Evolutionary conservation across 176 grass and related monocot species (phyloP).

Genomic region (Ensete glaucum): DNA sequence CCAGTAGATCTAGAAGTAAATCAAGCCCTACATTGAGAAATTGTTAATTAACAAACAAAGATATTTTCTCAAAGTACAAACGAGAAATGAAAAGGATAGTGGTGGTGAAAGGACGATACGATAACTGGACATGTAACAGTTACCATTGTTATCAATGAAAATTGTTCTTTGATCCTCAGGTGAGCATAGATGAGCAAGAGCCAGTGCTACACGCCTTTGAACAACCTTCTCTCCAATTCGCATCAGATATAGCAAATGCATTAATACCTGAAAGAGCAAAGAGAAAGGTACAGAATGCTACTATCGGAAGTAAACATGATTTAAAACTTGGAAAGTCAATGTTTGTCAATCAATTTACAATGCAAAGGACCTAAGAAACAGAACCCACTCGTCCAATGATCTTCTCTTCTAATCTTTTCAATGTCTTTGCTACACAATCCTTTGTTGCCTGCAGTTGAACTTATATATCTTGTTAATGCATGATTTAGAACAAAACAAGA

Average conservation of each 20-base stretch:
- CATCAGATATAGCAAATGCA: slow-evolving; percentile 94
- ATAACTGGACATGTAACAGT: slow-evolving; percentile 13
- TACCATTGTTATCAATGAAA: slow-evolving; percentile 97
- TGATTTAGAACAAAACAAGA: not conserved
- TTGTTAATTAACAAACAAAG: not conserved
- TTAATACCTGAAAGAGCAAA: slow-evolving; percentile 55
- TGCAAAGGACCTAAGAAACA: slow-evolving; percentile 23
- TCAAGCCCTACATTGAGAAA: slow-evolving; percentile 55
- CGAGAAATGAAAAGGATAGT: too few relatives aligned
- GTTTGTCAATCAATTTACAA: not conserved
- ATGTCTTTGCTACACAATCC: slow-evolving; percentile 96
- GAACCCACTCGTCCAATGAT: slow-evolving; percentile 84
- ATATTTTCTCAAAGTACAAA: too few relatives aligned
- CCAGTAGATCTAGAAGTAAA: slow-evolving; percentile 86
- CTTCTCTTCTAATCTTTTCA: slow-evolving; percentile 95
- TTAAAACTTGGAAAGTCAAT: not conserved
- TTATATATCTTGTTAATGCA: not conserved
- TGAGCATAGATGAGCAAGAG: slow-evolving; percentile 89
- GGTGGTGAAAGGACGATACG: not conserved
- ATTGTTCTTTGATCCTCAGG: slow-evolving; percentile 86
- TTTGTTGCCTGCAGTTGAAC: slow-evolving; percentile 60
- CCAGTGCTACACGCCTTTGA: slow-evolving; percentile 86
- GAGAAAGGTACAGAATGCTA: not conserved
- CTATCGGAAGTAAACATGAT: not conserved
- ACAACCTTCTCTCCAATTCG: slow-evolving; percentile 76